These are phyloP conservation scores for Oryza glumipatula DNA, from an alignment of 176 grass and related monocot species.

Conservation along the genomic window DNA sequence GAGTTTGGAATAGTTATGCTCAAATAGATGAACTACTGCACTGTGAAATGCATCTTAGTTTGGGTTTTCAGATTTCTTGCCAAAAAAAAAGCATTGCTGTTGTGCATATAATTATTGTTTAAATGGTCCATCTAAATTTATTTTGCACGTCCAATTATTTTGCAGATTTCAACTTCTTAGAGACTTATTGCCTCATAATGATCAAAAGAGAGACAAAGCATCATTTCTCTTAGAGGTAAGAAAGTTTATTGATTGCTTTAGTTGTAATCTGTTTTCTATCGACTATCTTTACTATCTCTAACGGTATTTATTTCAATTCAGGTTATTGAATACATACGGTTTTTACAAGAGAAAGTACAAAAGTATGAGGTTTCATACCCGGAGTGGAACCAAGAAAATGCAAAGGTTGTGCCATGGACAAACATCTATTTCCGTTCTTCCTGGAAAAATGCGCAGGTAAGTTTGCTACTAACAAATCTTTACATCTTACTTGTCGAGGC, in stretches of 20 bases:
- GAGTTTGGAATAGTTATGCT: not conserved
- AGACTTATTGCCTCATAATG: slow-evolving; percentile 88
- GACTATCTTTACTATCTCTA: not conserved
- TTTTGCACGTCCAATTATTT: slow-evolving; percentile 3
- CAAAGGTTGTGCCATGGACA: slow-evolving; percentile 77
- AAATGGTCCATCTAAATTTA: not conserved
- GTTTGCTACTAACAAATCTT: not conserved
- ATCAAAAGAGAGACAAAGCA: slow-evolving; percentile 99
- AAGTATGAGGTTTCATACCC: slow-evolving; percentile 62
- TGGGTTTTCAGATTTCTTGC: not conserved
- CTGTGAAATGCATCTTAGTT: not conserved
- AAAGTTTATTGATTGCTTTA: too few species aligned
- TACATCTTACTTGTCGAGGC: not conserved
- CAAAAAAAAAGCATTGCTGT: not conserved
- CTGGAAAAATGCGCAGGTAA: slow-evolving; percentile 84
- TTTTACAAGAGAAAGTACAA: slow-evolving; percentile 89
- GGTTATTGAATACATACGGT: slow-evolving; percentile 82
- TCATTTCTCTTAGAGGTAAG: slow-evolving; percentile 90
- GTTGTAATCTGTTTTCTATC: not conserved
- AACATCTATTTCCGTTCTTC: slow-evolving; percentile 84
- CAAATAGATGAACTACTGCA: not conserved
- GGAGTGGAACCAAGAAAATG: slow-evolving; percentile 77
- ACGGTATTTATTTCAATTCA: slow-evolving; percentile 6
- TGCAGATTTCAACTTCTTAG: slow-evolving; percentile 96
- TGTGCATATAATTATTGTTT: not conserved